Evolutionary conservation across 225 moss, liverwort and hornwort species (phyloP), one percentile per base, ranked within the genome.

Genomic region (Sphagnum tenellum): DNA sequence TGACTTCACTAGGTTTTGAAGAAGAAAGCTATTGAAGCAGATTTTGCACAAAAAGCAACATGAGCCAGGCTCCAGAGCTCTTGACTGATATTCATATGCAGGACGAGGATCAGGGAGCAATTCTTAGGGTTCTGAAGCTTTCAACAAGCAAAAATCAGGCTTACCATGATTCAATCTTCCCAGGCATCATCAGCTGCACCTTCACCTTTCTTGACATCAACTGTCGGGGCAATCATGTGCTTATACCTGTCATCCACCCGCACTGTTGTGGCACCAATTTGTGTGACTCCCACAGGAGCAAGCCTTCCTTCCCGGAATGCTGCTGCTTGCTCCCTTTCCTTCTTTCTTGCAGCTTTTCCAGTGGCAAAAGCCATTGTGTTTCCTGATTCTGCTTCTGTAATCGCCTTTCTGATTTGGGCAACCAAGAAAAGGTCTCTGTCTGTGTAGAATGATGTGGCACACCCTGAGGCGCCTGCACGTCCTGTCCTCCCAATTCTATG

Each of bases 221-320:
- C 67, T 55, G 74, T 72, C 45, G 92, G 78, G 12, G 84, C 75
- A 48, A 98, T 81, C 96, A 98, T 98, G 63, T 98, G 92, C 70
- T 98, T 98, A 63, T 98, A 98, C 71, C 90, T 98, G 59, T 92
- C 96, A 57, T 98, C 96, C 67, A 98, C 96, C 49, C 90, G 82
- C 58, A 98, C 92, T 46, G 88, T 90, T 14, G 90, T 90, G 4
- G 90, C 70, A 55, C 92, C 96, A 50, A 92, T 49, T 75, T 89
- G 92, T 45, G 88, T 85, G 58, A 86, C 78, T 61, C 90, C 92
- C 14, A 82, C 77, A 9, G 90, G 82, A 0, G 83, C 85, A 60
- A 82, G 72, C 46, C 92, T 75, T 59, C 96, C 96, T 69, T 98
- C 96, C 74, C 96, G 74, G 55, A 98, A 98, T 0, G 96, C 96